Evolutionary conservation across 805 yeast species (phyloP).

Genomic region (Torulaspora delbrueckii): DNA sequence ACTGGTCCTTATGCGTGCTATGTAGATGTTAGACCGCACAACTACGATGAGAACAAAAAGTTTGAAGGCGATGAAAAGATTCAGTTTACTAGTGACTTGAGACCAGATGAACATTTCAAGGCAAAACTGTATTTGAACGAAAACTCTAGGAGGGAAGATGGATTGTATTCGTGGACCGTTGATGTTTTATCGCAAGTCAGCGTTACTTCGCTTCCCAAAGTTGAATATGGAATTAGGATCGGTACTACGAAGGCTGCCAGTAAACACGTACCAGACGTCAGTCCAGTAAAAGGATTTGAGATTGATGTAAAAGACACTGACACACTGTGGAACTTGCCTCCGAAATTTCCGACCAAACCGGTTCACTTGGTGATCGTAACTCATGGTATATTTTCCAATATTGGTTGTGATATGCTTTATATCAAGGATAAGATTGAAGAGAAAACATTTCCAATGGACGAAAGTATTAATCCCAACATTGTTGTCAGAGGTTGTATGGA

Average conservation of each 20-base stretch:
- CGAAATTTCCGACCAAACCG: conserved; percentile 46
- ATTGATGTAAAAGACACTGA: conserved; percentile 49
- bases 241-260: conserved; percentile 40
- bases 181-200: conserved; percentile 79
- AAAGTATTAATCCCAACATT: conserved; percentile 43
- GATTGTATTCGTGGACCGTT: conserved; percentile 63
- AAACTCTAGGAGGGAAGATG: conserved; percentile 30
- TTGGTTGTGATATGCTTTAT: conserved; percentile 85
- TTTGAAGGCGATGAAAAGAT: conserved; percentile 38
- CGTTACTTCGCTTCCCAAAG: conserved; percentile 62
- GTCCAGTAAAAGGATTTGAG: conserved; percentile 14
- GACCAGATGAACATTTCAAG: conserved; percentile 67
- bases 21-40: conserved; percentile 69
- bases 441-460: conserved; percentile 17
- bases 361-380: conserved; percentile 81
- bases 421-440: conserved; percentile 73
- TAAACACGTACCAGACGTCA: conserved; percentile 9
- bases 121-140: conserved; percentile 49
- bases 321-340: conserved; percentile 73
- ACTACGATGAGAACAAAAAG: conserved; percentile 49
- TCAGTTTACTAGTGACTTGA: conserved; percentile 49
- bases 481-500: conserved; percentile 79
- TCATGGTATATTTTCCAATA: conserved; percentile 89
- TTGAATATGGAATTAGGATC: conserved; percentile 59
- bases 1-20: conserved; percentile 88